phyloP scores from a whole-genome alignment of 2,329 filamentous ascomycete genomes.

The Lecanosticta acicola region DNA sequence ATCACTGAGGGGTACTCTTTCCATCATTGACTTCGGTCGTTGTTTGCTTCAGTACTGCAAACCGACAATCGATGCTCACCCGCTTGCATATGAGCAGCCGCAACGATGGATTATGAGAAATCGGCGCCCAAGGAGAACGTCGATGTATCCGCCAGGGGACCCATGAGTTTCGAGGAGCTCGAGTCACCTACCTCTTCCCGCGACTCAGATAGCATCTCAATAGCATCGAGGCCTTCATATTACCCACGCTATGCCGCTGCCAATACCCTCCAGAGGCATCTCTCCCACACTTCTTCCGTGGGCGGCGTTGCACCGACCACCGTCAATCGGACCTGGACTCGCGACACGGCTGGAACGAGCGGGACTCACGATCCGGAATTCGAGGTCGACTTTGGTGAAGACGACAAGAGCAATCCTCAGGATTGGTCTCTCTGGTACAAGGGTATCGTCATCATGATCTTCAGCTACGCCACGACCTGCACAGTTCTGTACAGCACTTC shows the following conservation, averaged over 20 bases:
- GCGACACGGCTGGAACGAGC: slow-evolving; percentile 19
- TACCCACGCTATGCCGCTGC: slow-evolving; percentile 19
- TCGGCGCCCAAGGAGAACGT: slow-evolving; percentile 4
- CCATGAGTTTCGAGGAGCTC: slow-evolving; percentile 27
- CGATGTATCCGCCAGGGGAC: slow-evolving; percentile 11
- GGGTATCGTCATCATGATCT: slow-evolving; percentile 48
- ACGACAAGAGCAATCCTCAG: slow-evolving; percentile 59
- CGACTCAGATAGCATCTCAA: slow-evolving; percentile 23
- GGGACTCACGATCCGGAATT: slow-evolving; percentile 49
- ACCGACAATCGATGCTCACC: too few species aligned
- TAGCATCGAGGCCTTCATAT: slow-evolving; percentile 14
- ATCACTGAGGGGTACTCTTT: too few species aligned
- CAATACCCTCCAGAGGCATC: slow-evolving; percentile 21
- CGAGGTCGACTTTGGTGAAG: slow-evolving; percentile 65
- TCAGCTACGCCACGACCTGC: slow-evolving; percentile 53
- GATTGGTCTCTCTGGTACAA: slow-evolving; percentile 62
- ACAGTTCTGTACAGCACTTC: slow-evolving; percentile 68
- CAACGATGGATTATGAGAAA: slow-evolving; percentile 15
- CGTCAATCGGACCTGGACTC: slow-evolving; percentile 16
- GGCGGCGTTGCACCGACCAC: slow-evolving; percentile 24
- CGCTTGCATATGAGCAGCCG: too few species aligned
- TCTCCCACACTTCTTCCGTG: slow-evolving; percentile 27
- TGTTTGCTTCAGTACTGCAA: neutral
- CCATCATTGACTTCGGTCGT: neutral
- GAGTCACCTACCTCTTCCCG: slow-evolving; percentile 18